Evolutionary conservation across 73 alveolate species (phyloP), one percentile per base, ranked within the genome.

Genomic region (Blepharisma japonicum): DNA sequence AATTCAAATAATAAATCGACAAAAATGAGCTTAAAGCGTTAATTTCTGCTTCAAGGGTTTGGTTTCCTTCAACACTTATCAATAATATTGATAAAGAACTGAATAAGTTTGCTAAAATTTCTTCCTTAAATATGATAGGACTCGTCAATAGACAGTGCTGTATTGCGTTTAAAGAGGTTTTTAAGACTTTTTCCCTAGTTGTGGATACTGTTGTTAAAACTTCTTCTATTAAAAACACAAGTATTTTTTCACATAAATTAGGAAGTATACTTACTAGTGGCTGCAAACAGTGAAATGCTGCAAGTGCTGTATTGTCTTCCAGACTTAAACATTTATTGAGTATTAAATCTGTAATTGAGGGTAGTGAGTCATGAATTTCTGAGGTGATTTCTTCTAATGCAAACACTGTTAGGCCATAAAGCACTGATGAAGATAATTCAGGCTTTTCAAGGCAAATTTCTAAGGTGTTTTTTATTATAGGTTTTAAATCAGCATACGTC

Each of bases 31-130:
- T 20, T 9, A 61, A 18, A 18, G 74, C 23, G 23, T 39, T 61
- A 2, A 61, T 61, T 61, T 61, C 74, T 61, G 74, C 14, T 61
- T 61, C 74, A 14, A 61, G 23, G 2, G 74, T n/a, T 2, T 61
- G 14, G 38, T n/a, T 14, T 14, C 74, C 23, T n/a, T 61, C 74
- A 1, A 61, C 23, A 14, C 18, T 11, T 25, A 18, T 8, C 14
- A 61, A 39, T 61, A 8, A 9, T 1, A 20, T 18, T 14, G 74
- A 61, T 9, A 61, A 39, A 9, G 39, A 8, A 2, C 47, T 18
- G 47, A 61, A 61, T n/a, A 61, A 39, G 23, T 39, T 61, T 14
- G 74, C 2, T 14, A 61, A 39, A 18, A 61, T 8, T 14, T n/a
- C 11, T n/a, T 61, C 46, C 0, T 61, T 39, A 25, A n/a, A 61